Evolutionary conservation across 495 filamentous ascomycete species (phyloP).

Genomic region (Talaromyces nanjingensis): DNA sequence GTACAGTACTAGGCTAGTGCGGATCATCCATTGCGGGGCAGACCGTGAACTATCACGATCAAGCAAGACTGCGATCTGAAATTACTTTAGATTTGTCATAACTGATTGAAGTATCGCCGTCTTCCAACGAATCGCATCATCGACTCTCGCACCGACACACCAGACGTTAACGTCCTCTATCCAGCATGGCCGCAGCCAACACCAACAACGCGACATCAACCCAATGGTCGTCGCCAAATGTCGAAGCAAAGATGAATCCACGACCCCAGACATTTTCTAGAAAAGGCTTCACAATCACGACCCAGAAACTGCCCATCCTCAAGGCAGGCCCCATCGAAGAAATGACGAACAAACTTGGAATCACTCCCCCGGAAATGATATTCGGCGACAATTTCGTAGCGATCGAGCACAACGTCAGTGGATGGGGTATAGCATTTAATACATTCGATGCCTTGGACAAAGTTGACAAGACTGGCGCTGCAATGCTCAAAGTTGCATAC

Average conservation of each 20-base stretch:
- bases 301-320: constrained; percentile 84
- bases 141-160: neutral
- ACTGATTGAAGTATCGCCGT: neutral
- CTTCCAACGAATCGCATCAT: neutral
- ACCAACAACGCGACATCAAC: neutral
- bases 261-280: constrained; percentile 37
- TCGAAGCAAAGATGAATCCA: neutral
- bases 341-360: constrained; percentile 69
- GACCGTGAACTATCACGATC: neutral
- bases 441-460: constrained; percentile 78
- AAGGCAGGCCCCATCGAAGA: constrained; percentile 85
- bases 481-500: constrained; percentile 90
- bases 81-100: neutral
- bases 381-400: constrained; percentile 87
- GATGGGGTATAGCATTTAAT: constrained; percentile 74
- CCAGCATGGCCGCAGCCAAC: neutral
- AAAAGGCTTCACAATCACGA: constrained; percentile 61
- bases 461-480: constrained; percentile 86
- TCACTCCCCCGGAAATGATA: constrained; percentile 95
- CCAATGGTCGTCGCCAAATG: neutral
- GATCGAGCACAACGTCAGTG: constrained; percentile 59
- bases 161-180: neutral
- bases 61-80: neutral
- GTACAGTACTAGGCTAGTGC: no score
- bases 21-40: constrained; percentile 9